A percentile compares a stretch with the other conserved stretches of the same genome.
Evolutionary conservation across 139 green algal genomes (phyloP).

Genomic region (Diplosphaera chodatii): DNA sequence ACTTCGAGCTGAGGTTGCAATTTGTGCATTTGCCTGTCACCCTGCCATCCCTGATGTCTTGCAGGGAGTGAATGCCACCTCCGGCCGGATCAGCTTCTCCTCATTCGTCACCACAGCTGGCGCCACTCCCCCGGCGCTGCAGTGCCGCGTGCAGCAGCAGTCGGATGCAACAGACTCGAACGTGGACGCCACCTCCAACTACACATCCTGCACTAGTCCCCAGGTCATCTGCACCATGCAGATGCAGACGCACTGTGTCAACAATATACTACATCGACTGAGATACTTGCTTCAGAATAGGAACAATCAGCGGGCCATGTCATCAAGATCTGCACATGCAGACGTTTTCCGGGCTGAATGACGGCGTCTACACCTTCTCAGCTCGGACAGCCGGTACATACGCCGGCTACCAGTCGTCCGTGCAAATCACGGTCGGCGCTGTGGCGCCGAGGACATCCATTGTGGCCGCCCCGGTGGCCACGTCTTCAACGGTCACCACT

Average conservation of each 20-base stretch:
- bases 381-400: not conserved
- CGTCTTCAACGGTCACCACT: no score
- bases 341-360: not conserved
- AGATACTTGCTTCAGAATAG: no score
- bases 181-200: not conserved
- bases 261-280: no score
- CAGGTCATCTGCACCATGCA: not conserved
- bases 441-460: not conserved
- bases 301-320: no score
- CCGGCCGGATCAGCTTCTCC: not conserved
- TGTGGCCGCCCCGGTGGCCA: not conserved
- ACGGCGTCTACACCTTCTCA: not conserved
- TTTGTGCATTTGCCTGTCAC: no score
- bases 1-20: no score
- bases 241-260: no score
- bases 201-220: conserved; percentile 3
- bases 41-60: no score
- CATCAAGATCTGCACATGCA: not conserved
- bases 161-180: not conserved
- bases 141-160: conserved; percentile 6
- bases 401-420: not conserved
- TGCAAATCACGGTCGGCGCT: not conserved
- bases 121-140: not conserved
- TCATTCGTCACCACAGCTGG: not conserved
- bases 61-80: no score